A percentile compares a stretch with the other conserved stretches of the same genome.
Evolutionary conservation across 345 rosid genomes (phyloP).

Genomic region (Excoecaria cochinchinensis): DNA sequence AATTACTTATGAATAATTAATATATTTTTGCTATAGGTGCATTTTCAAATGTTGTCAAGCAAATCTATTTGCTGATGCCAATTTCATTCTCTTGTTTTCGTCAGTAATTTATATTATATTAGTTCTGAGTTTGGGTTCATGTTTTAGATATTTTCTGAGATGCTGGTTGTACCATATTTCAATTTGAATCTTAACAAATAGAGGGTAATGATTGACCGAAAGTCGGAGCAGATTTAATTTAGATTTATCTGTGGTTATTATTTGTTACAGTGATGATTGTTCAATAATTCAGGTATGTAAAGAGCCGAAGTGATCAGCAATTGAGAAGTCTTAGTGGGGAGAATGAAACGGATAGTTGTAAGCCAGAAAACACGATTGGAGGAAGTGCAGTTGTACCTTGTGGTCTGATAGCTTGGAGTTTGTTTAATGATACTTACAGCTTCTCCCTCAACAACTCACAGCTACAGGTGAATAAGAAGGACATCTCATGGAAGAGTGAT

Average conservation of each 20-base stretch:
- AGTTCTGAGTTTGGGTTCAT: background rate
- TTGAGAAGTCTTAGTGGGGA: conserved; percentile 40
- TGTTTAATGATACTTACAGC: conserved; percentile 80
- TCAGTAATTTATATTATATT: background rate
- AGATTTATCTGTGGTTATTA: conserved; percentile 10
- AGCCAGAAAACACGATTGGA: conserved; percentile 63
- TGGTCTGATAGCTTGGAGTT: conserved; percentile 99
- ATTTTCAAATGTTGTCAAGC: background rate
- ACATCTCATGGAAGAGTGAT: conserved; percentile 95
- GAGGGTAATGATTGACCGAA: conserved; percentile 9
- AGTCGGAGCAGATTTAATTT: background rate
- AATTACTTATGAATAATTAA: background rate
- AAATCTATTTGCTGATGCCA: background rate
- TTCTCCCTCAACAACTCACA: conserved; percentile 45
- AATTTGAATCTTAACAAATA: background rate
- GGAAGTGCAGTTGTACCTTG: conserved; percentile 72
- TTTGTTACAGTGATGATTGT: conserved; percentile 1
- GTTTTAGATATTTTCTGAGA: background rate
- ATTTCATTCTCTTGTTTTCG: background rate
- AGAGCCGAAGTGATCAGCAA: conserved; percentile 83
- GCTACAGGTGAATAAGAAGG: conserved; percentile 60
- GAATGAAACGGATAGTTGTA: conserved; percentile 45
- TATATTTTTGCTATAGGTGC: background rate
- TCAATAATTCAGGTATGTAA: conserved; percentile 69
- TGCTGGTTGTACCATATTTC: background rate